Conservation (phyloP, 305 asterid species). For the Lippia alba region DNA sequence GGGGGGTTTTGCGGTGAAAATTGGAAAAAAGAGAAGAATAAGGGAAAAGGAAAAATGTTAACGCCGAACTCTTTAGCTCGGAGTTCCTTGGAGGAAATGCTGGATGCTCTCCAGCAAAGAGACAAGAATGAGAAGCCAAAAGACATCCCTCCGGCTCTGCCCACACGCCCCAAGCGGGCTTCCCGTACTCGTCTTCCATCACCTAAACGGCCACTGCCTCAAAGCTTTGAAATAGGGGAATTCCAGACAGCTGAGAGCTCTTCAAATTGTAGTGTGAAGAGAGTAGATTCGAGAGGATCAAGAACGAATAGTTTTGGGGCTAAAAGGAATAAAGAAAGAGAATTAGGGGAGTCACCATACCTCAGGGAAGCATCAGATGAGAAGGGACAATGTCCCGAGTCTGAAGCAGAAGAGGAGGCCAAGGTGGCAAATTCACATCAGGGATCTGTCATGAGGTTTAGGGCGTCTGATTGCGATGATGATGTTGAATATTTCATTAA, state of each 20-base stretch:
- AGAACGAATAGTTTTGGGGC: constrained; percentile 51
- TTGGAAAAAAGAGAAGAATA: neutral
- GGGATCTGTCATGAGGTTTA: constrained; percentile 38
- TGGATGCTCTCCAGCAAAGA: constrained; percentile 72
- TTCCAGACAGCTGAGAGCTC: constrained; percentile 31
- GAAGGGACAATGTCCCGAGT: constrained; percentile 32
- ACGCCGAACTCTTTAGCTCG: constrained; percentile 61
- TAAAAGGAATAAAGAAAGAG: constrained; percentile 51
- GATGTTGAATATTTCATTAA: constrained; percentile 58
- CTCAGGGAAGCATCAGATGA: constrained; percentile 23
- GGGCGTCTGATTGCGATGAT: constrained; percentile 54
- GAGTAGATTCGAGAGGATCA: constrained; percentile 39
- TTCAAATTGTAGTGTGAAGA: constrained; percentile 23
- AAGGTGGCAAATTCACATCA: constrained; percentile 37
- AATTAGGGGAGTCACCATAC: constrained; percentile 52
- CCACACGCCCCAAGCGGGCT: constrained; percentile 73
- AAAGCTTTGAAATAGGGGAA: constrained; percentile 37
- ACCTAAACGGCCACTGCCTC: constrained; percentile 57
- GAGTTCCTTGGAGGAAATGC: constrained; percentile 96
- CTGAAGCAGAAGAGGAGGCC: constrained; percentile 40
- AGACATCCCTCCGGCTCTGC: constrained; percentile 86
- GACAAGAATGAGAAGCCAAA: constrained; percentile 64
- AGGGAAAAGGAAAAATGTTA: constrained; percentile 43
- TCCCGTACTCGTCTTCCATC: constrained; percentile 78
- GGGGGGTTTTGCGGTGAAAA: constrained; percentile 34